A percentile compares a stretch with the other conserved stretches of the same genome.
Conservation (phyloP, 2,329 filamentous ascomycete species). For the Colletotrichum viniferum region DNA sequence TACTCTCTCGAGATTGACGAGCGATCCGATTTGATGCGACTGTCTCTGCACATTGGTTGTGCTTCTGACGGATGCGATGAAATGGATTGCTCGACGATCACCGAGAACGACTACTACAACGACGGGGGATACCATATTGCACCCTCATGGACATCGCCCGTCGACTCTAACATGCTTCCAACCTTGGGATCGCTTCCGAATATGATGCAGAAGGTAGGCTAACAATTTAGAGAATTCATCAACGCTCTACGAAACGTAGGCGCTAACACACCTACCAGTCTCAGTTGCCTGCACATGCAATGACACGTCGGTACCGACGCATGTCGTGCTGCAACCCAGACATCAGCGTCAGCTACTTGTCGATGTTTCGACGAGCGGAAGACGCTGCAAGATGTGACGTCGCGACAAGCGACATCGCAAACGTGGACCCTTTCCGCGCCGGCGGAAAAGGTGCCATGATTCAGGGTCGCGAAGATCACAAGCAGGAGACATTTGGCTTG, state of each 20-base stretch:
- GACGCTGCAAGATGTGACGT: neutral
- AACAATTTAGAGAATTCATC: neutral
- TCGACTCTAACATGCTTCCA: neutral
- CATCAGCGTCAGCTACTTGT: neutral
- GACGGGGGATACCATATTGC: neutral
- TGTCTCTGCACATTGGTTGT: neutral
- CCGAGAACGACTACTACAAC: neutral
- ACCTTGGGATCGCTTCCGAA: neutral
- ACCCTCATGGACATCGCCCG: neutral
- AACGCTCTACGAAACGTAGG: slow-evolving; percentile 7
- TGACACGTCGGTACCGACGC: neutral
- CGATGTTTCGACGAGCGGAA: neutral
- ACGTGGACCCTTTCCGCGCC: neutral
- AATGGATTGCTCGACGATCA: neutral
- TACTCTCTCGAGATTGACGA: neutral
- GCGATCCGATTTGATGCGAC: neutral
- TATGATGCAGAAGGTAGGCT: slow-evolving; percentile 5
- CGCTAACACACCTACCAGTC: slow-evolving; percentile 9
- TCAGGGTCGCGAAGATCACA: neutral
- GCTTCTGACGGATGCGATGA: neutral
- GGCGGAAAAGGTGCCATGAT: too few relatives aligned
- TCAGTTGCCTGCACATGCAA: neutral
- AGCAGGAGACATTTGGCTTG: neutral
- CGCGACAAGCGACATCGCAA: neutral
- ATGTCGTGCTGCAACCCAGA: neutral